phyloP scores from a whole-genome alignment of 306 rosid species.

The Castanopsis chinensis region DNA sequence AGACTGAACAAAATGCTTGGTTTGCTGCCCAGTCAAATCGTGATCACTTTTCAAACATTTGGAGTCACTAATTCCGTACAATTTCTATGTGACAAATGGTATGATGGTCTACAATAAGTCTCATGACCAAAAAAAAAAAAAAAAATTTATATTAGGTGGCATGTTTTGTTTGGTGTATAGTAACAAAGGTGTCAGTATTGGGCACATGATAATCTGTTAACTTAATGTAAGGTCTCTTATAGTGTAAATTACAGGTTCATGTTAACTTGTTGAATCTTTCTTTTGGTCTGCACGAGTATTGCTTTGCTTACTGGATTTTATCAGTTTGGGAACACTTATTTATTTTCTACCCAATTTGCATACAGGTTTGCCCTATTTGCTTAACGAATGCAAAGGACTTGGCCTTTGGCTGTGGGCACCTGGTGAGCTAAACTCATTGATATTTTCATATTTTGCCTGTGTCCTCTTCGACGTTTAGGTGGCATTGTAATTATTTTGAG shows the following conservation, averaged over 20 bases:
- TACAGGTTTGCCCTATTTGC: conserved; percentile 80
- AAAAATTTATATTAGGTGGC: too few species aligned
- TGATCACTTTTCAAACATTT: not conserved
- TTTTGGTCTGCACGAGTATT: not conserved
- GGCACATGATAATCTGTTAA: too few species aligned
- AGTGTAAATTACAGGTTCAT: not conserved
- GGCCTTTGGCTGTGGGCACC: conserved; percentile 90
- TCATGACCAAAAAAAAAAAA: not conserved
- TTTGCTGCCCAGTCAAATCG: not conserved
- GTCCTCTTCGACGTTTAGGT: not conserved
- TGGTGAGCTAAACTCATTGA: conserved; percentile 50
- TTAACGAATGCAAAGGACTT: conserved; percentile 64
- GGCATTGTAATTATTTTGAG: not conserved
- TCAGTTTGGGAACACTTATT: not conserved
- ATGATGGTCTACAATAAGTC: not conserved
- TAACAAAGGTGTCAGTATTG: too few species aligned
- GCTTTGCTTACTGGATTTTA: not conserved
- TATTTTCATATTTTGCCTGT: not conserved
- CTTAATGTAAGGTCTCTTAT: too few species aligned
- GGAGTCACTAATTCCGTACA: not conserved
- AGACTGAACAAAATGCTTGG: not conserved
- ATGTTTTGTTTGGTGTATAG: too few species aligned
- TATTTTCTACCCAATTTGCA: conserved; percentile 5
- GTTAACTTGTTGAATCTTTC: not conserved
- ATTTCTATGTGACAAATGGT: not conserved